Base-by-base conservation (phyloP, 129 eudicot species). In the Erigeron canadensis region DNA sequence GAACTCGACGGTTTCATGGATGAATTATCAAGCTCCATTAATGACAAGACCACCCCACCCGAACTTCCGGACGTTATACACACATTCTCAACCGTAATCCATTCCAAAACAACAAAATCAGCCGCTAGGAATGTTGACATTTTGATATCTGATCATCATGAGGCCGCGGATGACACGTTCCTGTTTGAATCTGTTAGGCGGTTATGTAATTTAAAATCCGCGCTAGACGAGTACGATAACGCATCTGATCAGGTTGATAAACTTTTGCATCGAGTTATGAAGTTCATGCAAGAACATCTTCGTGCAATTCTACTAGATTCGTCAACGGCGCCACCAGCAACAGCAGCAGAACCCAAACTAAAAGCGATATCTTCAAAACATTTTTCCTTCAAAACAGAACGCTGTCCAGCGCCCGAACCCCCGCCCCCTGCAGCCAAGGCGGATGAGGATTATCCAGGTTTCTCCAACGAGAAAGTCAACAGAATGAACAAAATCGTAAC, bases 241-340 rank as follows among this genome's bases (percentile, higher is more conserved):
- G 11, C 81, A 19, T 11, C 78, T 7, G 84, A 82, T 71, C 73
- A 71, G 10, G 78, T 86, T 16, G 77, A 55, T 69, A 67, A 57
- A 40, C 82, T 86, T 5, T 34, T 93, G 47, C 96, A 87, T 34
- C 84, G 78, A 21, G 77, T 86, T n/a, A 89, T 93, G 90, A 16
- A 63, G 39, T 89, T 83, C 34, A 71, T 93, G 67, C 95, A 89
- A 65, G 87, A 87, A 28, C 91, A 84, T 53, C 79, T 91, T 5
- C 86, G 96, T 1, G 40, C 68, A 0, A 64, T 88, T 71, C 17
- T 92, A n/a, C 77, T 83, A 21, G 84, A 84, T 63, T 28, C 40
- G 5, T 59, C 63, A 19, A 43, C 84, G 1, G 56, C 42, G 16
- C 40, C 10, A 58, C n/a, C 10, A 38, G 28, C 9, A 19, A 18